Percentiles rank a stretch among this genome's conserved stretches.
Evolutionary conservation across 1,139 yeast species (phyloP).

Genomic region (Protomyces arabidopsidicola): DNA sequence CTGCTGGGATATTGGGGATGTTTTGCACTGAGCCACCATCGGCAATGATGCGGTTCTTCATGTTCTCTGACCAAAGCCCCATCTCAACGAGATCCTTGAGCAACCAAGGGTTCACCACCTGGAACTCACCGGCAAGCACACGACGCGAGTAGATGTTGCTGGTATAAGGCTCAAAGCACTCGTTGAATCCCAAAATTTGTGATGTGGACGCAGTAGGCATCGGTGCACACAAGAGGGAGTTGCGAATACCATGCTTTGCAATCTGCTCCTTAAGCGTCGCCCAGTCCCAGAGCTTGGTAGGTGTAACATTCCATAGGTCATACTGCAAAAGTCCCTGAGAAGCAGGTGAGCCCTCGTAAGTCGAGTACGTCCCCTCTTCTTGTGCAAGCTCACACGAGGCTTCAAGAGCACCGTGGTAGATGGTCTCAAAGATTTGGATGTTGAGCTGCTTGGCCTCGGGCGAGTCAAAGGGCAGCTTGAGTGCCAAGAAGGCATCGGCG

Average conservation of each 20-base stretch:
- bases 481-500: conserved; percentile 75
- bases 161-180: conserved; percentile 88
- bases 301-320: conserved; percentile 75
- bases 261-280: conserved; percentile 58
- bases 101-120: conserved; percentile 77
- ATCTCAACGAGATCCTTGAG: conserved; percentile 74
- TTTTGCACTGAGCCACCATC: conserved; percentile 83
- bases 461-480: conserved; percentile 77
- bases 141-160: conserved; percentile 83
- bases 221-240: conserved; percentile 80
- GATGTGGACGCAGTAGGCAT: conserved; percentile 96
- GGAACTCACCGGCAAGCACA: conserved; percentile 84
- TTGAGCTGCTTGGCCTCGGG: conserved; percentile 65
- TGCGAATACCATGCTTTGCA: conserved; percentile 63
- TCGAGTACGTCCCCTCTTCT: conserved; percentile 59
- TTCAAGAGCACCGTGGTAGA: conserved; percentile 81
- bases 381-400: conserved; percentile 70
- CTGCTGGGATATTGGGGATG: conserved; percentile 70
- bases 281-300: conserved; percentile 73
- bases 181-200: conserved; percentile 81
- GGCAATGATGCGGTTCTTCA: conserved; percentile 74
- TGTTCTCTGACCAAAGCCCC: conserved; percentile 73
- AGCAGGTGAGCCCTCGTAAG: conserved; percentile 76
- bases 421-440: conserved; percentile 80
- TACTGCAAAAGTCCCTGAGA: conserved; percentile 72